Conservation (phyloP, 2,329 filamentous ascomycete species). For the Westerdykella sp. region DNA sequence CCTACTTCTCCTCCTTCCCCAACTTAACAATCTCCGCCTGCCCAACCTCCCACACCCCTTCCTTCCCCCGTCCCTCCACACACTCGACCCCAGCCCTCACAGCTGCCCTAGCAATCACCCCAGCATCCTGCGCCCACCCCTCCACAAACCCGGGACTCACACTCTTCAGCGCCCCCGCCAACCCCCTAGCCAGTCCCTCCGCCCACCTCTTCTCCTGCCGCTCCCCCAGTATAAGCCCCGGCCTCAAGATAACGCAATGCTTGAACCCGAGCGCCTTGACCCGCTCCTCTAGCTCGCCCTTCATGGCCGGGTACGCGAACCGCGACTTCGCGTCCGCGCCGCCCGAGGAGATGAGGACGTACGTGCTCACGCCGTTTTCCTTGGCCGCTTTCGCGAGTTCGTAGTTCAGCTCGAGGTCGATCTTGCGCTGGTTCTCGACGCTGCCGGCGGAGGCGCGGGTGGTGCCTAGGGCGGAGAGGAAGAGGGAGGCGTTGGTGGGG, state of each 20-base stretch:
- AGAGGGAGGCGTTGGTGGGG: conserved; percentile 57
- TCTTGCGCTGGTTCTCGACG: conserved; percentile 73
- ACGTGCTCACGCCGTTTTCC: conserved; percentile 55
- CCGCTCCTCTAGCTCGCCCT: conserved; percentile 76
- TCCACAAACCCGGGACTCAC: conserved; percentile 50
- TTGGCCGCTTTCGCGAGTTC: conserved; percentile 71
- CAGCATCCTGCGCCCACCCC: conserved; percentile 64
- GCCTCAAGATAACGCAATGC: conserved; percentile 65
- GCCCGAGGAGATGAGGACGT: conserved; percentile 64
- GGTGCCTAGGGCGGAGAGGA: conserved; percentile 76
- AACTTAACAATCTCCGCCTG: conserved; percentile 59
- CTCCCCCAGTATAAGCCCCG: conserved; percentile 68
- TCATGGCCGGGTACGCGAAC: conserved; percentile 63
- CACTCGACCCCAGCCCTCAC: conserved; percentile 52
- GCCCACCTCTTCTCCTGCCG: conserved; percentile 55
- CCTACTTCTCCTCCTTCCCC: conserved; percentile 43
- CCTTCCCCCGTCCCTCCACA: conserved; percentile 47
- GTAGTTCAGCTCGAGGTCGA: conserved; percentile 82
- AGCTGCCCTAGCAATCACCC: conserved; percentile 64
- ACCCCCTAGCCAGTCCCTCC: conserved; percentile 52
- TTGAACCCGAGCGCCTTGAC: conserved; percentile 69
- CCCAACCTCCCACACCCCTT: conserved; percentile 58
- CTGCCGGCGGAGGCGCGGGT: conserved; percentile 70
- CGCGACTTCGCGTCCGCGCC: conserved; percentile 47
- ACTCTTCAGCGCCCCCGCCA: conserved; percentile 53